Evolutionary conservation across 176 grass and related monocot species (phyloP).

Genomic region (Lolium rigidum): DNA sequence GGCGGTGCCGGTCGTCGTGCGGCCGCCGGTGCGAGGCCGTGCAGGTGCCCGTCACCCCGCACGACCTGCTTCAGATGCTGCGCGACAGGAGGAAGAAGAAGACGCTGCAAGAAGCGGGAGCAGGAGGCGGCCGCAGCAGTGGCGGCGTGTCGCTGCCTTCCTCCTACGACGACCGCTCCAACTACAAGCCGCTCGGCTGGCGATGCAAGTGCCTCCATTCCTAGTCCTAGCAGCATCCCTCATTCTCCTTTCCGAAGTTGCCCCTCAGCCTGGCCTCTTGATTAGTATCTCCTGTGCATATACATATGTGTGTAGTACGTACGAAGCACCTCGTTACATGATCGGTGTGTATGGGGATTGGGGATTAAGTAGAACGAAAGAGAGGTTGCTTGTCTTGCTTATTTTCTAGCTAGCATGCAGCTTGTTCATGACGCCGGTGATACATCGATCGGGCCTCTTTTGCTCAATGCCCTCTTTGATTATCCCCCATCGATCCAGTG

Average conservation of each 20-base stretch:
- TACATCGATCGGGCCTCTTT: too few relatives aligned
- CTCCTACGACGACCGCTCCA: conserved; percentile 51
- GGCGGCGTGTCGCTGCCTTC: neutral
- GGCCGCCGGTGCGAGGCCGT: conserved; percentile 50
- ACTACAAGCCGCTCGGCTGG: conserved; percentile 64
- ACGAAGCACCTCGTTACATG: too few relatives aligned
- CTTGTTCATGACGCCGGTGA: too few relatives aligned
- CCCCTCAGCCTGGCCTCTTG: neutral
- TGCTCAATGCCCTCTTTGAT: too few relatives aligned
- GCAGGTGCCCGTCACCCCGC: conserved; percentile 51
- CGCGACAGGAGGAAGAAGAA: neutral
- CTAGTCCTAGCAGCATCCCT: neutral
- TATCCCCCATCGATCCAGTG: too few relatives aligned
- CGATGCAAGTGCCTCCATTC: conserved; percentile 44
- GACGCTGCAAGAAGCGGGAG: neutral
- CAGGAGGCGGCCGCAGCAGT: neutral
- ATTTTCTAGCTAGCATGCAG: too few relatives aligned
- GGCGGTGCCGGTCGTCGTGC: conserved; percentile 47
- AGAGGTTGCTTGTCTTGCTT: too few relatives aligned
- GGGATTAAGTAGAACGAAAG: too few relatives aligned
- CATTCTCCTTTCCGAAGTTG: too few relatives aligned
- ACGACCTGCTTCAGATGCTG: neutral
- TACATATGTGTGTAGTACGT: too few relatives aligned
- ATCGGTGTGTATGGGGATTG: too few relatives aligned
- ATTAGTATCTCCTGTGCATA: neutral